Evolutionary conservation across 1,284 basidiomycete genomes (phyloP).

Genomic region (Ceratobasidium sp.): DNA sequence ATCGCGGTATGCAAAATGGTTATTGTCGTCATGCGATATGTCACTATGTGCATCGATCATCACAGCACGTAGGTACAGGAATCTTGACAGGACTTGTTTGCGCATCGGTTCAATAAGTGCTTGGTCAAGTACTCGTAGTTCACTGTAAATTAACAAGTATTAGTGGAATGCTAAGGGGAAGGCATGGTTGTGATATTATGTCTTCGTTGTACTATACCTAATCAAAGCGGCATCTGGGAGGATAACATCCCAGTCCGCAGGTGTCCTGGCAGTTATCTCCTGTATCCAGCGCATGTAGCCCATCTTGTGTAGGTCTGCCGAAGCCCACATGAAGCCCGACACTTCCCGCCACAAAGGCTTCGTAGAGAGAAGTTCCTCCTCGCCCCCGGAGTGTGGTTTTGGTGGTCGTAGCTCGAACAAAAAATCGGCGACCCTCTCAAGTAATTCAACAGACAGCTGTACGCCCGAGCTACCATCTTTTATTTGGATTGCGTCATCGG

Average conservation of each 20-base stretch:
- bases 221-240: not conserved
- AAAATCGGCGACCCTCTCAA: constrained; percentile 8
- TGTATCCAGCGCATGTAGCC: constrained; percentile 5
- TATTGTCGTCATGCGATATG: not conserved
- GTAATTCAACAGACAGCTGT: constrained; percentile 20
- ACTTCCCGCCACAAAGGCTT: constrained; percentile 9
- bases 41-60: constrained; percentile 21
- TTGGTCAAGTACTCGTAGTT: constrained; percentile 2
- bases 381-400: not conserved
- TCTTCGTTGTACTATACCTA: too few relatives aligned
- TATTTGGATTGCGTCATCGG: too few relatives aligned
- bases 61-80: constrained; percentile 11
- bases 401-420: constrained; percentile 1
- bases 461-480: too few relatives aligned
- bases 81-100: not conserved
- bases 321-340: not conserved
- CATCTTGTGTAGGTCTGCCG: constrained; percentile 3
- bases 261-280: not conserved
- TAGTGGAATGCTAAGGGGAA: not conserved
- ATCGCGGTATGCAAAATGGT: constrained; percentile 29
- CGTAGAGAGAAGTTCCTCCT: not conserved
- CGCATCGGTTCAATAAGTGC: not conserved
- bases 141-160: not conserved
- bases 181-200: too few relatives aligned
- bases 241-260: not conserved